Percentiles rank a stretch among this genome's conserved stretches.
phyloP scores from a whole-genome alignment of 2,329 filamentous ascomycete species.

The Corynespora cassiicola region DNA sequence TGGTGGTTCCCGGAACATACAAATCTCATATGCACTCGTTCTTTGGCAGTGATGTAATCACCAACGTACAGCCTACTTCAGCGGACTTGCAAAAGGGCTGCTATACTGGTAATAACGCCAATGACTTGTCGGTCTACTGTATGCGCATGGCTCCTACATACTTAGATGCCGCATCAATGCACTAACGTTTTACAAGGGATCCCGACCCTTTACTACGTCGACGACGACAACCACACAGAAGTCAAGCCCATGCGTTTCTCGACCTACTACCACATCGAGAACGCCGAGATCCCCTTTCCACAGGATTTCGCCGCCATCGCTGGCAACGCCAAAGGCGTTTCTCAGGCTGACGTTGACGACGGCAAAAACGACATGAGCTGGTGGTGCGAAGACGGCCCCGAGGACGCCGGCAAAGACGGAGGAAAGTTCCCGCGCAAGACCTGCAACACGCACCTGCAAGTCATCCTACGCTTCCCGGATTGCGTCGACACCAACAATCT shows the following conservation, averaged over 20 bases:
- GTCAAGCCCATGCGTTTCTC: slow-evolving; percentile 45
- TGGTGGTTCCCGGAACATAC: slow-evolving; percentile 43
- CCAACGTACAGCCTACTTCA: slow-evolving; percentile 35
- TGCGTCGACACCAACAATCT: slow-evolving; percentile 39
- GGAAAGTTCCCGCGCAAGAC: slow-evolving; percentile 39
- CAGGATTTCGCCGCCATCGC: slow-evolving; percentile 45
- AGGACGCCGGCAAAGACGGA: slow-evolving; percentile 1
- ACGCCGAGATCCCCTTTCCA: slow-evolving; percentile 48
- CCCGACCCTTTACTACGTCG: slow-evolving; percentile 44
- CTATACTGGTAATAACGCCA: slow-evolving; percentile 49
- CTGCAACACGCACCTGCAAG: slow-evolving; percentile 36
- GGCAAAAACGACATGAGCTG: slow-evolving; percentile 3
- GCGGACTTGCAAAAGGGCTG: slow-evolving; percentile 47
- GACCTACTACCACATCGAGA: slow-evolving; percentile 50
- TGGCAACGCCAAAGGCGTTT: slow-evolving; percentile 37
- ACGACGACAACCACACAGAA: slow-evolving; percentile 28
- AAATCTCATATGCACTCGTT: slow-evolving; percentile 47
- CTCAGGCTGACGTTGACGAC: slow-evolving; percentile 27
- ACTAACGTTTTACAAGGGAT: slow-evolving; percentile 38
- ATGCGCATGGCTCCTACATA: slow-evolving; percentile 12
- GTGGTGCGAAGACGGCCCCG: slow-evolving; percentile 10
- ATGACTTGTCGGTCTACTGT: slow-evolving; percentile 52
- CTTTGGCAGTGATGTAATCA: slow-evolving; percentile 46
- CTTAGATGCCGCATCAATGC: neutral
- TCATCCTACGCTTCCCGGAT: slow-evolving; percentile 48